These are phyloP conservation scores for Hypholoma fasciculare DNA, from an alignment of 768 basidiomycete genomes.

Conservation along the genomic window DNA sequence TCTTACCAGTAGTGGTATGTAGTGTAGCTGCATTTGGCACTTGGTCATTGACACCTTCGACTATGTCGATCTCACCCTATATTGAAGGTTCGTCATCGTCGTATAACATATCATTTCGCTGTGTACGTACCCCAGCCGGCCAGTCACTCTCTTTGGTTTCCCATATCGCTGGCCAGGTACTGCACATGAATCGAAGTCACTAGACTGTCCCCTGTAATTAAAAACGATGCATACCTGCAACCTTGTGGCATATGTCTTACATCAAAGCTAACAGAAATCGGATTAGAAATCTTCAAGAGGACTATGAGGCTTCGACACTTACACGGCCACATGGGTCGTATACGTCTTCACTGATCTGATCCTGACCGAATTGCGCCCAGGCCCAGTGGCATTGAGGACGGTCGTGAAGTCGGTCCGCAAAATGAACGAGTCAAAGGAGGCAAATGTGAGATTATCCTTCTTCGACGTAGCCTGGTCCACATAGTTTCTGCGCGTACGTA, in stretches of 20 bases:
- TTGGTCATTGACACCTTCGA: slow-evolving; percentile 38
- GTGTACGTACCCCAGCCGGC: slow-evolving; percentile 35
- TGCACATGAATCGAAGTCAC: slow-evolving; percentile 8
- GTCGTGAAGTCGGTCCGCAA: slow-evolving; percentile 52
- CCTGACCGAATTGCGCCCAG: slow-evolving; percentile 56
- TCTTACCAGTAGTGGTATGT: slow-evolving; percentile 42
- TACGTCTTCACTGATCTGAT: slow-evolving; percentile 51
- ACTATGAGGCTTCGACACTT: slow-evolving; percentile 17
- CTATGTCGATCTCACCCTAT: slow-evolving; percentile 38
- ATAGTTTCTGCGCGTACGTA: slow-evolving; percentile 31
- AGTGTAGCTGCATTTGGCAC: slow-evolving; percentile 29
- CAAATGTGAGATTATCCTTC: slow-evolving; percentile 52
- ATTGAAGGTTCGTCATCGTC: neutral
- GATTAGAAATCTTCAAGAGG: neutral
- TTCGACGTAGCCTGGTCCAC: slow-evolving; percentile 39
- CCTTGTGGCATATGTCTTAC: slow-evolving; percentile 35
- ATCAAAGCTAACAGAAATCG: slow-evolving; percentile 24
- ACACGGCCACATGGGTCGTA: slow-evolving; percentile 51
- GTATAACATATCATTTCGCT: neutral
- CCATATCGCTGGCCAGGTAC: slow-evolving; percentile 53
- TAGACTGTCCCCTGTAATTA: neutral
- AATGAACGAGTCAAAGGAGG: slow-evolving; percentile 48
- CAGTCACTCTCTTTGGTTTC: slow-evolving; percentile 45
- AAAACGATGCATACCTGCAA: slow-evolving; percentile 24
- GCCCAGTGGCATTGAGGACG: slow-evolving; percentile 39